A percentile compares a stretch with the other conserved stretches of the same genome.
Conservation (phyloP, 1,284 basidiomycete genomes). For the Irpex rosettiformis region DNA sequence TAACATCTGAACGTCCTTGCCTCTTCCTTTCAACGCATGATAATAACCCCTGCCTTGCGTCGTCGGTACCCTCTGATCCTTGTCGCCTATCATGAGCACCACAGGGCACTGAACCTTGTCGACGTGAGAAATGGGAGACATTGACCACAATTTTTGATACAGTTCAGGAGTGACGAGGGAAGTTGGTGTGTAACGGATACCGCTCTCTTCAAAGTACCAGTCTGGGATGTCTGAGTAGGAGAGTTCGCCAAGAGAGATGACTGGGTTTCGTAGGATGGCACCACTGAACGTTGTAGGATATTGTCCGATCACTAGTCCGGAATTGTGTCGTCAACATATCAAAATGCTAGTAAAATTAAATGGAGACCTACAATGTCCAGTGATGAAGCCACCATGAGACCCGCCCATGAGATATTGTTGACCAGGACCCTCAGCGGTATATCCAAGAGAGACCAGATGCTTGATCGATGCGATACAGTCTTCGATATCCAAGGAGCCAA, state of each 20-base stretch:
- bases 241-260: conserved; percentile 56
- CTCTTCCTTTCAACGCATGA: conserved; percentile 54
- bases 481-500: conserved; percentile 64
- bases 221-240: conserved; percentile 67
- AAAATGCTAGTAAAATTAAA: background rate
- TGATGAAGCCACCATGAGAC: conserved; percentile 72
- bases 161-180: conserved; percentile 41
- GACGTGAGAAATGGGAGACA: conserved; percentile 59
- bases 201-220: conserved; percentile 67
- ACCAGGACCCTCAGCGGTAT: conserved; percentile 43
- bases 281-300: conserved; percentile 61
- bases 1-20: conserved; percentile 53
- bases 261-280: conserved; percentile 66
- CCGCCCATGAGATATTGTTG: conserved; percentile 61
- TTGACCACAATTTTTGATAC: conserved; percentile 42
- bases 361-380: conserved; percentile 50
- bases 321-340: conserved; percentile 5
- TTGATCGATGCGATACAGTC: conserved; percentile 56
- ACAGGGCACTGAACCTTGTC: conserved; percentile 51
- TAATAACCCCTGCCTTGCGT: conserved; percentile 63
- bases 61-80: conserved; percentile 62
- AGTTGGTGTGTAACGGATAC: conserved; percentile 34
- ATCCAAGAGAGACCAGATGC: conserved; percentile 46
- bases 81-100: conserved; percentile 55
- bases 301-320: conserved; percentile 53